Base-by-base conservation (phyloP, 805 yeast species). In the Candida awuae region DNA sequence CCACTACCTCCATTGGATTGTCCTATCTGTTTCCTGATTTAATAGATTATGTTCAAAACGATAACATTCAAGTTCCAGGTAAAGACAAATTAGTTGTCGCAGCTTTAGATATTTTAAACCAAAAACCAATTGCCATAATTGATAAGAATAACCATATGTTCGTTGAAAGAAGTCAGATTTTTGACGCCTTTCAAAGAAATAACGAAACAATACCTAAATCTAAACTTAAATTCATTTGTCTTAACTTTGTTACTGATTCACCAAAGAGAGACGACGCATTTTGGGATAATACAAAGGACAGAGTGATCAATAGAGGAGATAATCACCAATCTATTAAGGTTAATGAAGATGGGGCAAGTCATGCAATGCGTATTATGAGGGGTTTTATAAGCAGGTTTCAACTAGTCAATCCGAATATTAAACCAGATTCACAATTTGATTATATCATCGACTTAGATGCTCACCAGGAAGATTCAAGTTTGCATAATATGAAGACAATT, bases 31-130 rank as follows among this genome's bases (percentile, higher is more conserved):
- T 66, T 39, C 78, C 80, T 1, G 54, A 62, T 0, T 27, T 55
- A 6, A 81, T 94, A 80, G 80, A 73, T 0, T 83, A 80, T 49
- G 66, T 84, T 9, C 95, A 86, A 56, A 92, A 86, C 60, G 97
- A 90, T 59, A 75, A 84, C 47, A 65, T 84, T 18, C 62, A 65
- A 6, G 66, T 66, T 16, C 63, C 66, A 6, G 66, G 70, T n/a
- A 71, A 68, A 41, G 57, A 67, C 13, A 65, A 68, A 47, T 61
- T 81, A 32, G 73, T 77, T 19, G 67, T 64, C 14, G 56, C 56
- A 20, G 68, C 77, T 3, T 49, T 77, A 16, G 62, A 66, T 19
- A 49, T 58, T 9, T 48, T 79, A 22, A 50, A 62, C 13, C 61
- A 62, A 6, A 47, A 55, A 16, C 64, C 63, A 10, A 77, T 76